Evolutionary conservation across 768 basidiomycete species (phyloP), one percentile per base, ranked within the genome.

Genomic region (Amylocystis lapponica): DNA sequence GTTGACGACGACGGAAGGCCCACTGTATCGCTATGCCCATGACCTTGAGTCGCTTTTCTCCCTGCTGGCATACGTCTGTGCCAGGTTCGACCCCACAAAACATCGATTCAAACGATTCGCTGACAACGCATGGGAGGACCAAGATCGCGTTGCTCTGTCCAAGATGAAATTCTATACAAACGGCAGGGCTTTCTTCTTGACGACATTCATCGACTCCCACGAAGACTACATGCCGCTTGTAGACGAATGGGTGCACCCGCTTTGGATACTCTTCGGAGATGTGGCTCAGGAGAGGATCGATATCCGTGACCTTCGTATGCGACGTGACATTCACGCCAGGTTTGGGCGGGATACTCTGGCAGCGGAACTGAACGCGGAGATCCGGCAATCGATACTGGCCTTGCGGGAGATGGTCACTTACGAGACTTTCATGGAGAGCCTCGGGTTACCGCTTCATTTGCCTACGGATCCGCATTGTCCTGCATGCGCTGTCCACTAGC

Each of bases 11-110:
- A 14, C n/a, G 22, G 2, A 21, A 14, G n/a, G n/a, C 12, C 36
- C 37, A 4, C 26, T 22, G 20, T 36, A 43, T 29, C 47, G 33
- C 7, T 48, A 48, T 21, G 21, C 22, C n/a, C 30, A 37, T 27
- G 47, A 43, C 35, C 34, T 48, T 11, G 47, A 48, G 34, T 36
- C 47, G 22, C 32, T 48, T 27, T 48, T 43, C 35, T 48, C 23
- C 17, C 14, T 48, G 21, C 22, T 47, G 14, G 17, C 41, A n/a
- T 33, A 26, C 22, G 21, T 47, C 39, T 41, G 40, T 16, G 14
- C 16, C 12, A 14, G 10, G 19, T 45, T 45, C 43, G n/a, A 35
- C 7, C 41, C 41, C 10, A 27, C 3, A n/a, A n/a, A n/a, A n/a
- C n/a, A n/a, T n/a, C n/a, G n/a, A n/a, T n/a, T n/a, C n/a, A n/a